A percentile compares a stretch with the other conserved stretches of the same genome.
These are phyloP conservation scores for Alternaria triticina DNA, from an alignment of 2,329 filamentous ascomycete species.

Conservation along the genomic window DNA sequence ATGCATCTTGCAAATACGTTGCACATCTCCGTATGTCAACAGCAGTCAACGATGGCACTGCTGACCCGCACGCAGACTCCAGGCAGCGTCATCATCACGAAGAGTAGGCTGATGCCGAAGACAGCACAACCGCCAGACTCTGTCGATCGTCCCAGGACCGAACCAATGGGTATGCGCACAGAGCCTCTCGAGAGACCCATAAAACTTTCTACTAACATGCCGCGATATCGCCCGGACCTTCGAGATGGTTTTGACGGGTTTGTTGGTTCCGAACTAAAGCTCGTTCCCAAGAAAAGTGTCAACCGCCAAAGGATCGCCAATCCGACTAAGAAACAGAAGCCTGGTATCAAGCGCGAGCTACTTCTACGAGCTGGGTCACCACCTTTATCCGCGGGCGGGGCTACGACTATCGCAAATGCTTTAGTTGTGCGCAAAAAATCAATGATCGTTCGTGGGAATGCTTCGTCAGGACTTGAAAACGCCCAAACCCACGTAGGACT, in stretches of 20 bases:
- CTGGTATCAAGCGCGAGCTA: not conserved
- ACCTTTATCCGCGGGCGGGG: conserved; percentile 1
- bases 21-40: not conserved
- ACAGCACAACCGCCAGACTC: not conserved
- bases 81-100: not conserved
- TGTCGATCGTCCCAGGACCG: not conserved
- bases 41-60: not conserved
- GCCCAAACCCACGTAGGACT: not conserved
- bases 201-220: not conserved
- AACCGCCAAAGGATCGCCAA: not conserved
- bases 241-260: conserved; percentile 18
- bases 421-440: not conserved
- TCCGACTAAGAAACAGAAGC: not conserved
- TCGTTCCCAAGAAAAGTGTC: not conserved
- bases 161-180: not conserved
- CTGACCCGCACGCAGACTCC: not conserved
- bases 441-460: not conserved
- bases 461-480: not conserved
- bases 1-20: not conserved
- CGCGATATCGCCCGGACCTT: not conserved
- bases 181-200: not conserved
- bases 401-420: not conserved
- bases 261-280: conserved; percentile 11
- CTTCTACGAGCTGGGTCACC: conserved; percentile 8
- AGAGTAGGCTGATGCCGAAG: not conserved